Conservation (phyloP, 129 eudicot genomes). For the Lonicera japonica region DNA sequence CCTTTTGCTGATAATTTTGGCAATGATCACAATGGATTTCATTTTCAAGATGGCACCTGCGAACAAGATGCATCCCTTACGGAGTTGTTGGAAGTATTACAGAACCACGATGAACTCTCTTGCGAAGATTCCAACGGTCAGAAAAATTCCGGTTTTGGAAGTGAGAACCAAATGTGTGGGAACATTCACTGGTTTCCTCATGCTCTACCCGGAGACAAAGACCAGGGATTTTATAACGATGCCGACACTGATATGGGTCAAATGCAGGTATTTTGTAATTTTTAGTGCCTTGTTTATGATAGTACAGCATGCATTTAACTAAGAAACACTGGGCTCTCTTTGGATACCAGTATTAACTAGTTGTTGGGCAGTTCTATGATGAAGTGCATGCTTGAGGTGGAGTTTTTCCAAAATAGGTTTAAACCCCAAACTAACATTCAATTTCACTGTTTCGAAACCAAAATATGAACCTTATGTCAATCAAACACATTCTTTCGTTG, state of each 20-base stretch:
- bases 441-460: too few relatives aligned
- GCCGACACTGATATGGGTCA: constrained; percentile 7
- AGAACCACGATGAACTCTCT: constrained; percentile 17
- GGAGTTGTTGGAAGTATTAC: constrained; percentile 39
- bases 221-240: constrained; percentile 1
- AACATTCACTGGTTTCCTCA: background rate
- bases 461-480: too few relatives aligned
- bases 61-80: constrained; percentile 58
- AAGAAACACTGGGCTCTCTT: too few relatives aligned
- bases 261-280: constrained; percentile 12
- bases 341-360: too few relatives aligned
- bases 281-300: too few relatives aligned
- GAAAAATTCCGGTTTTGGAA: constrained; percentile 4
- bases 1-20: constrained; percentile 70
- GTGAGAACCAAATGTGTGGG: constrained; percentile 6
- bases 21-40: constrained; percentile 33
- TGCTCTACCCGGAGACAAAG: background rate
- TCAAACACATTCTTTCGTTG: too few relatives aligned
- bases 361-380: too few relatives aligned
- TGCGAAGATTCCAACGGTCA: constrained; percentile 11
- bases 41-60: constrained; percentile 56
- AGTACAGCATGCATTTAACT: too few relatives aligned
- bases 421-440: too few relatives aligned
- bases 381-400: too few relatives aligned
- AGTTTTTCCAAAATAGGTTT: too few relatives aligned